Conservation (phyloP, 352 stramenopile genomes). For the Phytophthora lateralis region DNA sequence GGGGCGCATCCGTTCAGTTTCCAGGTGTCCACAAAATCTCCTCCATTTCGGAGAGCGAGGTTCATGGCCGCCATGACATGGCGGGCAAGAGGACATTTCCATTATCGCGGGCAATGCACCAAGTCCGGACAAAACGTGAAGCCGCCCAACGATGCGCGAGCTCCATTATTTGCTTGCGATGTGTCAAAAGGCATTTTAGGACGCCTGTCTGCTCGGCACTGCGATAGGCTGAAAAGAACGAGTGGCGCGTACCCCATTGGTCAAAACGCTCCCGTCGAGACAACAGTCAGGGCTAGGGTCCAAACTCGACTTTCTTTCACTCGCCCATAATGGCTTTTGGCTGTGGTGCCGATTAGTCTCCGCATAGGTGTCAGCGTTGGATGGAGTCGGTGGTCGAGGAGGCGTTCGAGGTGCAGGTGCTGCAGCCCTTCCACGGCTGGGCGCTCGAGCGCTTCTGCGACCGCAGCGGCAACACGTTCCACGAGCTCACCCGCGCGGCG, state of each 20-base stretch:
- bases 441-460: slow-evolving; percentile 82
- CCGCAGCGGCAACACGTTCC: slow-evolving; percentile 75
- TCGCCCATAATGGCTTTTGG: slow-evolving; percentile 21
- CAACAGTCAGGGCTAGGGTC: slow-evolving; percentile 22
- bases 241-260: not conserved
- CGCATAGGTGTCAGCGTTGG: not conserved
- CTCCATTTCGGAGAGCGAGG: not conserved
- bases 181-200: slow-evolving; percentile 16
- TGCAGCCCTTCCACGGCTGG: slow-evolving; percentile 86
- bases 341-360: slow-evolving; percentile 20
- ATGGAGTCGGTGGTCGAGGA: slow-evolving; percentile 84
- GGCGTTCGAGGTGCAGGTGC: slow-evolving; percentile 83
- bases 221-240: not conserved
- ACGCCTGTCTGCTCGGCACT: slow-evolving; percentile 16
- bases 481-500: slow-evolving; percentile 55
- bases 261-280: slow-evolving; percentile 6
- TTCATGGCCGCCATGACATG: not conserved
- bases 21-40: slow-evolving; percentile 4
- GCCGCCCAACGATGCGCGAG: slow-evolving; percentile 1
- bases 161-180: slow-evolving; percentile 18
- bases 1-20: slow-evolving; percentile 17
- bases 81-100: no score
- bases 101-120: no score
- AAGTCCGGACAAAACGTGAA: no score
- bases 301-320: slow-evolving; percentile 26